Percentiles rank a stretch among this genome's conserved stretches.
Conservation (phyloP, 2,329 filamentous ascomycete species). For the Arachnomyces sp. region DNA sequence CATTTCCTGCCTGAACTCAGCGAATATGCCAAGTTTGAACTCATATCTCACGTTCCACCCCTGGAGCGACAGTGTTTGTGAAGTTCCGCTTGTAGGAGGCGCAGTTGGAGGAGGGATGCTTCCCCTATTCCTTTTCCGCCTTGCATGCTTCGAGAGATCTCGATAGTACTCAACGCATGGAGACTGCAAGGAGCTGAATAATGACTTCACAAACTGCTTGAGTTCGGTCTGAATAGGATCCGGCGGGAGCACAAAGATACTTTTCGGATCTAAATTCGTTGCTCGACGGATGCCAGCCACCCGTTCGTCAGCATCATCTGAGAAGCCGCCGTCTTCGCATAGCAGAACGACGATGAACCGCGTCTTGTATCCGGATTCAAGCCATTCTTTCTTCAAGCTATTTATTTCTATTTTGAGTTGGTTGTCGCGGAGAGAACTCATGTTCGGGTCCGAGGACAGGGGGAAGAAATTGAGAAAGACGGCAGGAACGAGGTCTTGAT, state of each 20-base stretch:
- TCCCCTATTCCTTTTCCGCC: slow-evolving; percentile 77
- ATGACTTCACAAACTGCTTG: slow-evolving; percentile 61
- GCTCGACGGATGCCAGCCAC: slow-evolving; percentile 69
- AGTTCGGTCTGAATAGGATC: slow-evolving; percentile 64
- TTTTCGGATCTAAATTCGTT: slow-evolving; percentile 73
- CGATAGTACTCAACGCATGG: slow-evolving; percentile 82
- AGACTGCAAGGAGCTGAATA: slow-evolving; percentile 65
- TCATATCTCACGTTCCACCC: slow-evolving; percentile 95
- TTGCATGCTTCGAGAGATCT: slow-evolving; percentile 82
- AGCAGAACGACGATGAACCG: slow-evolving; percentile 70
- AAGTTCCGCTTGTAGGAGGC: slow-evolving; percentile 74
- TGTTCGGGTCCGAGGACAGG: slow-evolving; percentile 63
- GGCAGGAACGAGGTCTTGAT: slow-evolving; percentile 75
- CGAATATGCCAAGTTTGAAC: slow-evolving; percentile 82
- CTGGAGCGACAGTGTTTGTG: slow-evolving; percentile 71
- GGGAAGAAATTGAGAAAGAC: slow-evolving; percentile 73
- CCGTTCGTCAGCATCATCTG: slow-evolving; percentile 61
- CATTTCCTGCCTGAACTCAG: slow-evolving; percentile 88
- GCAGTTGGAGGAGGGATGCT: slow-evolving; percentile 70
- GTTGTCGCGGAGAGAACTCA: slow-evolving; percentile 73
- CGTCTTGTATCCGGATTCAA: slow-evolving; percentile 57
- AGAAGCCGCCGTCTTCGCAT: slow-evolving; percentile 59
- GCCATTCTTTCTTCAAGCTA: slow-evolving; percentile 59
- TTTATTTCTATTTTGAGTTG: slow-evolving; percentile 82
- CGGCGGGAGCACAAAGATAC: slow-evolving; percentile 74